Evolutionary conservation across 2,329 filamentous ascomycete genomes (phyloP), one percentile per base, ranked within the genome.

Genomic region (Proliferodiscus dingleyae): DNA sequence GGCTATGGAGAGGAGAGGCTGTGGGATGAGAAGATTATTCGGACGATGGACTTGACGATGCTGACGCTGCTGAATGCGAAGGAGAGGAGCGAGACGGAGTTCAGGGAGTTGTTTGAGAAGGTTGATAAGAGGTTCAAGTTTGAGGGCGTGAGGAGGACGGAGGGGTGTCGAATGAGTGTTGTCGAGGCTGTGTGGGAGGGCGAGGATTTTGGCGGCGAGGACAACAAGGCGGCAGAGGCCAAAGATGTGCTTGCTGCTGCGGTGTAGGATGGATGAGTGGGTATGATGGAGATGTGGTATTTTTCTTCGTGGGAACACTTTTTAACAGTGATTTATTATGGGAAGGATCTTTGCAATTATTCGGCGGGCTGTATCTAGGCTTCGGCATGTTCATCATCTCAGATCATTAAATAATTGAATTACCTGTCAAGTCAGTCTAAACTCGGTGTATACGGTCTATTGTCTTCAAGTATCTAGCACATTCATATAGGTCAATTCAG

Each of bases 1-100:
- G 46, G 46, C 22, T 60, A 65, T 1, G 68, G 67, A 0, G 54
- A 50, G 2, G 69, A 73, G 50, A 64, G 61, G 18, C 55, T 65
- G 1, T 71, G 68, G 67, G 71, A 75, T 47, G 71, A 74, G 54
- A 71, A 66, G 49, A 59, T 73, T 32, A 70, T 74, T 46, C 57
- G 64, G 24, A 66, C 68, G 26, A 75, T 77, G 71, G 74, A 77
- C 51, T 57, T 77, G 50, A 61, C 74, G 2, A 77, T 78, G 74
- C 55, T 77, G 57, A 67, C 67, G 8, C 49, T 76, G 26, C 62
- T 76, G 29, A 78, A 78, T 50, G 68, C 73, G 2, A 69, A 74
- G 54, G 75, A 78, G 61, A 66, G 75, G 7, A 64, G 65, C 3
- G 68, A 72, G 49, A 56, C 60, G 5, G 72, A 75, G 49, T 78